Percentiles rank a stretch among this genome's conserved stretches.
Evolutionary conservation across 1,284 basidiomycete genomes (phyloP).

Genomic region (Mycena sp.): DNA sequence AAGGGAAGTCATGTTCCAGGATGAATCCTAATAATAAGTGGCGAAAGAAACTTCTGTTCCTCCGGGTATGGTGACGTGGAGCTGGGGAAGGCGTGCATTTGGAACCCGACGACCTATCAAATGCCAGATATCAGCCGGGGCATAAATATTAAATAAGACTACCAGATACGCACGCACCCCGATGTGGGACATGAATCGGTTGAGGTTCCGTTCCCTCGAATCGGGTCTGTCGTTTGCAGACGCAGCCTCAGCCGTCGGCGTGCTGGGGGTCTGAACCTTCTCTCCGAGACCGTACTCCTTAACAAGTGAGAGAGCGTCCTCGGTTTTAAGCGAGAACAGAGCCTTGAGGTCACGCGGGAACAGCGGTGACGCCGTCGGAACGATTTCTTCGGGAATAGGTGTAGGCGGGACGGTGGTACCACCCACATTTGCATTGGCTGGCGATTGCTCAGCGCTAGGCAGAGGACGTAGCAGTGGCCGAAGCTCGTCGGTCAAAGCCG

Average conservation of each 20-base stretch:
- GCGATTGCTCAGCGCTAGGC: slow-evolving; percentile 50
- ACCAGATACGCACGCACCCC: slow-evolving; percentile 46
- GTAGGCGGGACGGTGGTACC: slow-evolving; percentile 40
- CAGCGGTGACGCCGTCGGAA: slow-evolving; percentile 45
- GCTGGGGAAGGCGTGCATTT: slow-evolving; percentile 27
- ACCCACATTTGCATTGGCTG: slow-evolving; percentile 31
- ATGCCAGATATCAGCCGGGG: slow-evolving; percentile 3
- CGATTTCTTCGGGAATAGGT: slow-evolving; percentile 33
- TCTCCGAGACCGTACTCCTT: slow-evolving; percentile 54
- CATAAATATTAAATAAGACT: slow-evolving; percentile 2
- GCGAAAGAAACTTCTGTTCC: slow-evolving; percentile 15
- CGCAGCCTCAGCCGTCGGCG: slow-evolving; percentile 24
- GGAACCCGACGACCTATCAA: slow-evolving; percentile 40
- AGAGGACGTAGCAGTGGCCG: slow-evolving; percentile 57
- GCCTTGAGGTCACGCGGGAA: slow-evolving; percentile 49
- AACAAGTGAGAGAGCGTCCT: slow-evolving; percentile 48
- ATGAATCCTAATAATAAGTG: slow-evolving; percentile 29
- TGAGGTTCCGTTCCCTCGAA: slow-evolving; percentile 49
- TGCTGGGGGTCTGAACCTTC: slow-evolving; percentile 36
- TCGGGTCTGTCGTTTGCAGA: slow-evolving; percentile 26
- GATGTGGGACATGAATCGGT: slow-evolving; percentile 56
- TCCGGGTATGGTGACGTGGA: slow-evolving; percentile 32
- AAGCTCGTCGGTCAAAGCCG: slow-evolving; percentile 51
- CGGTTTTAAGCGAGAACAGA: slow-evolving; percentile 53
- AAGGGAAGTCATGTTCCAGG: slow-evolving; percentile 1